phyloP scores from a whole-genome alignment of 768 basidiomycete genomes.

The Kwoniella sp. region DNA sequence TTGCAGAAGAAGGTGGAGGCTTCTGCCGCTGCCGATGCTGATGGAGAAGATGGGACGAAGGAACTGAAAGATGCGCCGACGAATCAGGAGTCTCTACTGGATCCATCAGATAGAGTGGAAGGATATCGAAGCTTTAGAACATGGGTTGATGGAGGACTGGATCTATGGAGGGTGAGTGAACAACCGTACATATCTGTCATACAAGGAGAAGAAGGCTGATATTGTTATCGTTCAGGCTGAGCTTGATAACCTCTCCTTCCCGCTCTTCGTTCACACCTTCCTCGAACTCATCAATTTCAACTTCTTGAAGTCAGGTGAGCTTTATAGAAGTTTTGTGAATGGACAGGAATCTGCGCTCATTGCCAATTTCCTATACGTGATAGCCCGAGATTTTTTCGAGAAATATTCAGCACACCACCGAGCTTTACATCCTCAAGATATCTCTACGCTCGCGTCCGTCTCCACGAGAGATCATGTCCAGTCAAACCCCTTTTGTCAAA shows the following conservation, averaged over 20 bases:
- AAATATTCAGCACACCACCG: slow-evolving; percentile 71
- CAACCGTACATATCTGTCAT: too few relatives aligned
- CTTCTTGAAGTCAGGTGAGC: slow-evolving; percentile 82
- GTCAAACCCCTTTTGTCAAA: slow-evolving; percentile 76
- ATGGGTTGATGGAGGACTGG: slow-evolving; percentile 56
- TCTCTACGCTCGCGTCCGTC: slow-evolving; percentile 78
- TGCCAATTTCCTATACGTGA: slow-evolving; percentile 25
- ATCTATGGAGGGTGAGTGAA: slow-evolving; percentile 55
- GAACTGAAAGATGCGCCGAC: slow-evolving; percentile 23
- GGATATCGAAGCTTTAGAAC: slow-evolving; percentile 51
- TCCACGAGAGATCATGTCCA: slow-evolving; percentile 80
- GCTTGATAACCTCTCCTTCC: slow-evolving; percentile 88
- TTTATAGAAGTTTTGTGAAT: slow-evolving; percentile 13
- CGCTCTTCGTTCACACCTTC: slow-evolving; percentile 96
- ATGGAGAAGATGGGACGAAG: slow-evolving; percentile 33
- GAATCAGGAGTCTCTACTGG: slow-evolving; percentile 43
- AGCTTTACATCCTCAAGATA: slow-evolving; percentile 66
- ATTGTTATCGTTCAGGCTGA: slow-evolving; percentile 67
- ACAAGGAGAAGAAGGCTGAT: too few relatives aligned
- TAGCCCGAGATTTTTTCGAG: slow-evolving; percentile 74
- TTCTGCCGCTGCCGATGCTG: slow-evolving; percentile 23
- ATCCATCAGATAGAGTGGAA: slow-evolving; percentile 50
- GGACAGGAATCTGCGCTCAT: background rate
- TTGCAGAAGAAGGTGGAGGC: slow-evolving; percentile 45
- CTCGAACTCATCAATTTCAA: slow-evolving; percentile 88